Percentiles rank a stretch among this genome's conserved stretches.
phyloP scores from a whole-genome alignment of 441 rosid genomes.

The Brassica hybrid region DNA sequence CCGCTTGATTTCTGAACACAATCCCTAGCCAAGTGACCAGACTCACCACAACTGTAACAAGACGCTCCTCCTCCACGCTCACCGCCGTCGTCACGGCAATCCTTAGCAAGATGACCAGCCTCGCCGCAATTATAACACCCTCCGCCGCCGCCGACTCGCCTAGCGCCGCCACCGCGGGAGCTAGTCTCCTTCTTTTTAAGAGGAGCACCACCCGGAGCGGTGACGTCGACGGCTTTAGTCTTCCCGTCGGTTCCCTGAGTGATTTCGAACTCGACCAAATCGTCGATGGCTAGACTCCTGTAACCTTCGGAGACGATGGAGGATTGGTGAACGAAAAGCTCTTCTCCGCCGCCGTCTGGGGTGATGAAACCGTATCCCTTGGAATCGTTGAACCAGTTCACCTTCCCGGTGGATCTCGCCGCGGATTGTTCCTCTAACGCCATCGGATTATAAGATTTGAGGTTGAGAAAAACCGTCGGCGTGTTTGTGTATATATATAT shows the following conservation, averaged over 20 bases:
- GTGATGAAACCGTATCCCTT: slow-evolving; percentile 87
- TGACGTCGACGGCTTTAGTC: slow-evolving; percentile 71
- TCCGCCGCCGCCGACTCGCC: slow-evolving; percentile 47
- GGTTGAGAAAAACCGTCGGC: slow-evolving; percentile 9
- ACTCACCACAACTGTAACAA: background rate
- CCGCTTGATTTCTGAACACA: background rate
- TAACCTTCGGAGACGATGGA: slow-evolving; percentile 76
- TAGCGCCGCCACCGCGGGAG: slow-evolving; percentile 49
- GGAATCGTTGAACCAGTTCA: slow-evolving; percentile 62
- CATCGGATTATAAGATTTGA: slow-evolving; percentile 41
- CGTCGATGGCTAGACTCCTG: slow-evolving; percentile 67
- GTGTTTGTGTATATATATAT: background rate
- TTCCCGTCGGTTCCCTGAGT: slow-evolving; percentile 56
- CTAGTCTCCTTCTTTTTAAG: slow-evolving; percentile 45
- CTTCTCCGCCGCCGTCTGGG: slow-evolving; percentile 71
- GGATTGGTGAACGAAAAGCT: slow-evolving; percentile 82
- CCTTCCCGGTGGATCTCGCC: slow-evolving; percentile 67
- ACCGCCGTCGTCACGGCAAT: slow-evolving; percentile 39
- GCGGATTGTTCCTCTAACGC: slow-evolving; percentile 42
- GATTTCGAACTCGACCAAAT: slow-evolving; percentile 65
- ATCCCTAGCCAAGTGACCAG: slow-evolving; percentile 1
- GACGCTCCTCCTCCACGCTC: slow-evolving; percentile 23
- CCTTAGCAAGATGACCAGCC: slow-evolving; percentile 52
- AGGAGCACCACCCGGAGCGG: slow-evolving; percentile 66
- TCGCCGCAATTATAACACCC: slow-evolving; percentile 69